These are phyloP conservation scores for Puccinia hordei DNA, from an alignment of 1,284 basidiomycete species.

Conservation along the genomic window DNA sequence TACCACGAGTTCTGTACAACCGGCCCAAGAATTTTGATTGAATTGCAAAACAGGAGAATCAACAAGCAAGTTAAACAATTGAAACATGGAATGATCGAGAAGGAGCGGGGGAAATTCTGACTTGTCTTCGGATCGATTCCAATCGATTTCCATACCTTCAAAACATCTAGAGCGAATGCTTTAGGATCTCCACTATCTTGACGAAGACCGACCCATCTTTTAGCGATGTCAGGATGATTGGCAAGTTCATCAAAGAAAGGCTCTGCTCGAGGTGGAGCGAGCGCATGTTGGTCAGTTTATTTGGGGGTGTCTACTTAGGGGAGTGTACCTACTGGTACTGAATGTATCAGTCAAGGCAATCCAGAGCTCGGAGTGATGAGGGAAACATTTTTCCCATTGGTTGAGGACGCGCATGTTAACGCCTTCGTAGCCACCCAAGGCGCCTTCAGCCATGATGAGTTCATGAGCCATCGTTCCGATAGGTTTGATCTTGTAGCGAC, in stretches of 20 bases:
- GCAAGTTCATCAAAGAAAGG: conserved; percentile 75
- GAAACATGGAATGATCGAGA: neutral
- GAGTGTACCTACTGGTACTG: conserved; percentile 66
- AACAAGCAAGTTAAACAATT: neutral
- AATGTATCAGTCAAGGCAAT: conserved; percentile 91
- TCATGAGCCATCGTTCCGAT: conserved; percentile 88
- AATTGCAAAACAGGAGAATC: neutral
- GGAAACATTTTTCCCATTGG: conserved; percentile 72
- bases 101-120: conserved; percentile 43
- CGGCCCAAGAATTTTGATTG: neutral
- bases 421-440: conserved; percentile 74
- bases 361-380: conserved; percentile 60
- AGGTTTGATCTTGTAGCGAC: conserved; percentile 69
- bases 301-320: neutral
- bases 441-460: conserved; percentile 69
- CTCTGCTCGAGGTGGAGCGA: conserved; percentile 22
- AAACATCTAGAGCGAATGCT: conserved; percentile 72
- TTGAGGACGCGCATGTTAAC: conserved; percentile 74
- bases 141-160: conserved; percentile 69
- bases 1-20: conserved; percentile 66
- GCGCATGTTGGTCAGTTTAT: neutral
- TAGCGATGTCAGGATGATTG: conserved; percentile 66
- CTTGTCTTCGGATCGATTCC: conserved; percentile 69
- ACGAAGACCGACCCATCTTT: conserved; percentile 76
- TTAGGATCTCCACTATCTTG: conserved; percentile 90